Evolutionary conservation across 2,329 filamentous ascomycete genomes (phyloP), one percentile per base, ranked within the genome.

Genomic region (Pseudocercospora crystallina): DNA sequence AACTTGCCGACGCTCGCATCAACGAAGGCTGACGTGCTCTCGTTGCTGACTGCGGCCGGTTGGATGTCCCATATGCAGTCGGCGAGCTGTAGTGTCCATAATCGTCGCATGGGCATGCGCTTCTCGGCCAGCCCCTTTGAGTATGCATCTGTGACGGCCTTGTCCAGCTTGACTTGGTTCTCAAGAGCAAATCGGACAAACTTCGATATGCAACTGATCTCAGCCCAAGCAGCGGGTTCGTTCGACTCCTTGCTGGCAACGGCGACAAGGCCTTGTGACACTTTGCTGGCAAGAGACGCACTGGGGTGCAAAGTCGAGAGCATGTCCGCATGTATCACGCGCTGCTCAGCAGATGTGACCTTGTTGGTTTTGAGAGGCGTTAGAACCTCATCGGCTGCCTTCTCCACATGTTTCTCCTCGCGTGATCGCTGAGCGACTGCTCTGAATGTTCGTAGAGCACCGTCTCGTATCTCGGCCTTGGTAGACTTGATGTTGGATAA

Each of bases 401-500:
- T 85, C 32, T 82, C 78, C 36, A 95, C 72, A 4, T 78, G 70
- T 3, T 77, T 70, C 32, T 77, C 75, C 56, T 89, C 80, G 41
- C 73, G 67, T 59, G 83, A 87, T 59, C 80, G 79, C 36, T 73
- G 69, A 29, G 89, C 80, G n/a, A 91, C 76, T 8, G 81, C 80
- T 57, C 80, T 79, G 68, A 97, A 96, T 7, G 87, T 87, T 34
- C 80, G 77, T 15, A 91, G 73, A 8, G 89, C 87, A 17, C 90
- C 90, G 55, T 81, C 81, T 49, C 92, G 85, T 55, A 96, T 89
- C 2, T 72, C 71, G 11, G 82, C 75, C 68, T 96, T 97, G 64
- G 87, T 91, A 1, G 94, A 97, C 70, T 95, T 96, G 69, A 91
- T 78, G 66, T 90, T 96, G 35, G 90, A 85, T n/a, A 97, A 73